Percentiles rank a stretch among this genome's conserved stretches.
These are phyloP conservation scores for Rhodamnia rubescens DNA, from an alignment of 345 rosid genomes.

Conservation along the genomic window DNA sequence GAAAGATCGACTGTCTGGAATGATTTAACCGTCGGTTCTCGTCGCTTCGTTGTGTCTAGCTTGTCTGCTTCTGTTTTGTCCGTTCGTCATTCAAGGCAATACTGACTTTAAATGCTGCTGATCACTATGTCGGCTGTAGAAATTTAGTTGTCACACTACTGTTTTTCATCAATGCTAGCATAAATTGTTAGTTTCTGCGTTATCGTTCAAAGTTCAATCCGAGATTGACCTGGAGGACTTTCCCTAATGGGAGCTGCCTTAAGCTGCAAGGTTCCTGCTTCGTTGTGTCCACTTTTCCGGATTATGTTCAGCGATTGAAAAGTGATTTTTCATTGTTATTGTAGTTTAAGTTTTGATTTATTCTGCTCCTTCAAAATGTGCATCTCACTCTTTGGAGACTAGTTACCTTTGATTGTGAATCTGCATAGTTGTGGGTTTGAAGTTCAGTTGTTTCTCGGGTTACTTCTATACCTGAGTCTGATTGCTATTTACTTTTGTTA, in stretches of 20 bases:
- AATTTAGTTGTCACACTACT: neutral
- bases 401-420: neutral
- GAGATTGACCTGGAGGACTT: neutral
- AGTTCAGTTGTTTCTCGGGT: neutral
- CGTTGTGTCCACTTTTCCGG: neutral
- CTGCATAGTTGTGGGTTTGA: accelerated
- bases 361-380: neutral
- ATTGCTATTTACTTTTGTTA: conserved; percentile 2
- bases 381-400: neutral
- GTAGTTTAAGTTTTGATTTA: neutral
- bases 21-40: neutral
- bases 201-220: too few relatives aligned
- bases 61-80: neutral
- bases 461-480: neutral
- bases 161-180: neutral
- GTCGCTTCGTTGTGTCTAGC: neutral
- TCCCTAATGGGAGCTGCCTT: neutral
- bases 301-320: neutral
- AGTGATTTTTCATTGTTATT: neutral
- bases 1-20: neutral
- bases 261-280: neutral
- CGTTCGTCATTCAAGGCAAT: neutral
- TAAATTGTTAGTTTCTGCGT: neutral
- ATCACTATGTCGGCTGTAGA: neutral
- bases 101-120: neutral